Percentiles rank a stretch among this genome's conserved stretches.
These are phyloP conservation scores for Skeletonema menzelii DNA, from an alignment of 108 stramenopile genomes.

Conservation along the genomic window DNA sequence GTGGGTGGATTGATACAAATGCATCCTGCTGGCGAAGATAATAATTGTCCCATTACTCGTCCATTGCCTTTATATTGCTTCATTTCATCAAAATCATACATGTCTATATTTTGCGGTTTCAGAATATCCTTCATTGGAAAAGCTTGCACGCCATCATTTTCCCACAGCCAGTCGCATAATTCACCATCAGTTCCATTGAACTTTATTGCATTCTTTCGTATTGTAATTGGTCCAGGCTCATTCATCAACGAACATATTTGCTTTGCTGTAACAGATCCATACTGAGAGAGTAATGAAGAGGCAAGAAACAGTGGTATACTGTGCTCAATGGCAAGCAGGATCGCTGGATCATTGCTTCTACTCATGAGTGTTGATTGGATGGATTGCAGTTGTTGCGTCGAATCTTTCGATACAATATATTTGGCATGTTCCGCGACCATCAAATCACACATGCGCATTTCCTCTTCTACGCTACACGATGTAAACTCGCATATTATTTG, in stretches of 20 bases:
- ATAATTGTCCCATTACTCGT: background rate
- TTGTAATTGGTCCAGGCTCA: slow-evolving; percentile 36
- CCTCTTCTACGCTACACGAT: background rate
- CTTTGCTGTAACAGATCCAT: slow-evolving; percentile 20
- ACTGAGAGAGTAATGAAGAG: slow-evolving; percentile 29
- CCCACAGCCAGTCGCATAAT: slow-evolving; percentile 22
- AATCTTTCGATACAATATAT: background rate
- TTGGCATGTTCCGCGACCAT: background rate
- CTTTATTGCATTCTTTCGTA: slow-evolving; percentile 40
- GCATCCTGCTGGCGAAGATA: slow-evolving; percentile 23
- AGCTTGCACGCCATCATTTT: slow-evolving; percentile 39
- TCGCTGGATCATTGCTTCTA: slow-evolving; percentile 1
- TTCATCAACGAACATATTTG: slow-evolving; percentile 27
- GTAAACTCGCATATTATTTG: background rate
- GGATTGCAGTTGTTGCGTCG: background rate
- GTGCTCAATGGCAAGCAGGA: slow-evolving; percentile 23
- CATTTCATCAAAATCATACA: background rate
- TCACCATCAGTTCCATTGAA: slow-evolving; percentile 37
- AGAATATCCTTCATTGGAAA: background rate
- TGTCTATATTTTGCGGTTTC: background rate
- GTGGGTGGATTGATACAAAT: slow-evolving; percentile 19
- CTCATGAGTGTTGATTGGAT: background rate
- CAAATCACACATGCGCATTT: background rate
- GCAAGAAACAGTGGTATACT: slow-evolving; percentile 35
- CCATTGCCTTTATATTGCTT: background rate